phyloP scores from a whole-genome alignment of 805 yeast species.

The Saccharomycopsis oosterbeekiorum region DNA sequence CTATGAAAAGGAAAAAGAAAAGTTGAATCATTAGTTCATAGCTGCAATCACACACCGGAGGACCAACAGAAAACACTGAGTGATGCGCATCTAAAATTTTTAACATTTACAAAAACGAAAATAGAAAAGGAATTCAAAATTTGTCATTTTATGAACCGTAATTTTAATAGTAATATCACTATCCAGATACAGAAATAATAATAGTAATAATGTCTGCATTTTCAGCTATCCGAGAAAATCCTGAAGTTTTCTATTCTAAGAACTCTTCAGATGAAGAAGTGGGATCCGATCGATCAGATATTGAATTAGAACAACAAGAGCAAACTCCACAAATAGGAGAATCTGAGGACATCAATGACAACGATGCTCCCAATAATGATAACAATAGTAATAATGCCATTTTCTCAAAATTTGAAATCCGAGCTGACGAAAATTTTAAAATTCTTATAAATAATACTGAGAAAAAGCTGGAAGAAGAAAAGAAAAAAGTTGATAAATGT shows the following conservation, averaged over 20 bases:
- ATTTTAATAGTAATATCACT: neutral
- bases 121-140: neutral
- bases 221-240: constrained; percentile 11
- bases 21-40: too few species aligned
- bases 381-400: neutral
- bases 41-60: too few species aligned
- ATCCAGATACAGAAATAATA: neutral
- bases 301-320: neutral
- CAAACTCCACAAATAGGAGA: neutral
- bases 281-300: neutral
- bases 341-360: neutral
- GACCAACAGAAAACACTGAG: neutral
- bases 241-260: constrained; percentile 9
- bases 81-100: neutral
- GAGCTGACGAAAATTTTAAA: constrained; percentile 25
- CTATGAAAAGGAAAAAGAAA: too few species aligned
- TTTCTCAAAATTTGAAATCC: constrained; percentile 7
- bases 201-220: constrained; percentile 13
- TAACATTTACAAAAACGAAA: neutral
- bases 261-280: constrained; percentile 14
- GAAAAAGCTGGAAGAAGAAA: neutral
- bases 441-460: constrained; percentile 19
- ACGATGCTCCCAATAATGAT: neutral
- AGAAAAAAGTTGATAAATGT: constrained; percentile 17
- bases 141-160: neutral